These are phyloP conservation scores for rapeseed (Brassica napus) DNA, from an alignment of 345 rosid genomes.

Conservation along the genomic window Da-Ae NC_063439.1:6179501-6180000, in stretches of 20 bases:
- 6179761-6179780: conserved; percentile 61
- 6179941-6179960: neutral
- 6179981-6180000: conserved; percentile 7
- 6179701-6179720: conserved; percentile 70
- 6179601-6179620: conserved; percentile 70
- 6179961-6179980: conserved; percentile 37
- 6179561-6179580: conserved; percentile 83
- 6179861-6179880: conserved; percentile 95
- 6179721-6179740: conserved; percentile 79
- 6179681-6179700: conserved; percentile 78
- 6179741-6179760: conserved; percentile 73
- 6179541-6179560: conserved; percentile 89
- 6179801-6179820: conserved; percentile 91
- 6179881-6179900: conserved; percentile 81
- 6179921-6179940: neutral
- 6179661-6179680: conserved; percentile 76
- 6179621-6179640: conserved; percentile 59
- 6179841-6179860: conserved; percentile 58
- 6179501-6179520: conserved; percentile 77
- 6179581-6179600: conserved; percentile 73
- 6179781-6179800: conserved; percentile 75
- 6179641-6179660: conserved; percentile 76
- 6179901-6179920: conserved; percentile 64
- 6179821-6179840: conserved; percentile 76
- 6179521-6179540: conserved; percentile 65